A percentile compares a stretch with the other conserved stretches of the same genome.
Evolutionary conservation across 164 flowering plant species (phyloP).

Genomic region (Berberis thunbergii): DNA sequence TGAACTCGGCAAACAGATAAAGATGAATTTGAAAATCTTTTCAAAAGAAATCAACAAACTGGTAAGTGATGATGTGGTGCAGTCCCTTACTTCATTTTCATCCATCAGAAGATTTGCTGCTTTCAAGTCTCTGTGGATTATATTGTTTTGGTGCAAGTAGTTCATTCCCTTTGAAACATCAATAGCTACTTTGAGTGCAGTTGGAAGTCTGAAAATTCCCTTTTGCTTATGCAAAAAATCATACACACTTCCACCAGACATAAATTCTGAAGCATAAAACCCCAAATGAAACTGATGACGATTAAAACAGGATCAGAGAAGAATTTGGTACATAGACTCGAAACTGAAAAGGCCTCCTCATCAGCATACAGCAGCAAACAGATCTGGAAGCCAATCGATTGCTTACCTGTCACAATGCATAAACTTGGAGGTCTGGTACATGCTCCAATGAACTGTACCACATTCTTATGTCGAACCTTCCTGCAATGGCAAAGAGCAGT

Average conservation of each 20-base stretch:
- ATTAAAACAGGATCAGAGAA: no score
- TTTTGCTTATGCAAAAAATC: slow-evolving; percentile 86
- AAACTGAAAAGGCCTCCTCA: no score
- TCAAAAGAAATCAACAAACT: neutral
- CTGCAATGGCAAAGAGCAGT: no score
- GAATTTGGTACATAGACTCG: no score
- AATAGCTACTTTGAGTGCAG: slow-evolving; percentile 75
- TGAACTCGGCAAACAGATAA: neutral
- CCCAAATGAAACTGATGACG: no score
- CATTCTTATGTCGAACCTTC: no score
- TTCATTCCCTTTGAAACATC: slow-evolving; percentile 97
- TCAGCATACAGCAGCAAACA: no score
- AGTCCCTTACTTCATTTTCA: slow-evolving; percentile 74
- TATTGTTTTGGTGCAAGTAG: slow-evolving; percentile 94
- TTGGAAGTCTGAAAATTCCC: slow-evolving; percentile 71
- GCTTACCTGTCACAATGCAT: no score
- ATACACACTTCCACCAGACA: slow-evolving; percentile 92
- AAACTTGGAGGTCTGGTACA: no score
- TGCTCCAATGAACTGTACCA: no score
- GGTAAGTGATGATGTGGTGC: neutral
- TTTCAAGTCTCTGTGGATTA: slow-evolving; percentile 92
- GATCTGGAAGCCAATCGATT: no score
- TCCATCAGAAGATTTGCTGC: slow-evolving; percentile 99
- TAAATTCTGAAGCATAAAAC: slow-evolving; percentile 49
- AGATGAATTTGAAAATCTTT: neutral